Evolutionary conservation across 768 basidiomycete species (phyloP).

Genomic region (Austroboletus festivus): DNA sequence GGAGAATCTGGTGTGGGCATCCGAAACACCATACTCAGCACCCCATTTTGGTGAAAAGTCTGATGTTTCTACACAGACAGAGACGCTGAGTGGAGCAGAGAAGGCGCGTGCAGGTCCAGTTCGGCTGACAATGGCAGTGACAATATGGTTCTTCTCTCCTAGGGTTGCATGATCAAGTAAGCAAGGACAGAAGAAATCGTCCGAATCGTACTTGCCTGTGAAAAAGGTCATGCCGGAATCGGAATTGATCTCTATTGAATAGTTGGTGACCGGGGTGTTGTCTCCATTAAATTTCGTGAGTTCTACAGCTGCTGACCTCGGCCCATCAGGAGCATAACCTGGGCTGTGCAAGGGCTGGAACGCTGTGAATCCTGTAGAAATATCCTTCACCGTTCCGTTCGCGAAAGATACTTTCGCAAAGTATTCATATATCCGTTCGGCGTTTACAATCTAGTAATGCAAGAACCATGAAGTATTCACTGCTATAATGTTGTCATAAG

Average conservation of each 20-base stretch:
- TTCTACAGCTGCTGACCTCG: background rate
- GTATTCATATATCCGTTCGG: slow-evolving; percentile 12
- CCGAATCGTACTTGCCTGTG: background rate
- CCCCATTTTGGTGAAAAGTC: background rate
- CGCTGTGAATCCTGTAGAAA: slow-evolving; percentile 7
- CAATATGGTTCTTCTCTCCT: background rate
- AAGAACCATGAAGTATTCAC: too few relatives aligned
- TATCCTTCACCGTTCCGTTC: slow-evolving; percentile 1
- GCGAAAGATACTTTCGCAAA: slow-evolving; percentile 6
- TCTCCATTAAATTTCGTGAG: background rate
- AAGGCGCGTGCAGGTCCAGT: slow-evolving; percentile 3
- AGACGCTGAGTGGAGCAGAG: background rate
- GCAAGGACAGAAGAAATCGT: too few relatives aligned
- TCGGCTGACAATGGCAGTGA: background rate
- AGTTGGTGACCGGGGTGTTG: background rate
- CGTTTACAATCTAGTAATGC: background rate
- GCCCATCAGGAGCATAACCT: background rate
- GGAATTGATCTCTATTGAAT: background rate
- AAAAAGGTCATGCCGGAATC: background rate
- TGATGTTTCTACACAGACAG: background rate
- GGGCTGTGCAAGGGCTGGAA: slow-evolving; percentile 2
- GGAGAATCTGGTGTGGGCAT: too few relatives aligned
- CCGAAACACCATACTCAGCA: background rate
- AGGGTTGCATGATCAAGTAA: background rate
- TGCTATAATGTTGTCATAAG: too few relatives aligned